Conservation (phyloP, 2,329 filamentous ascomycete genomes). For the Colletotrichum sp. region DNA sequence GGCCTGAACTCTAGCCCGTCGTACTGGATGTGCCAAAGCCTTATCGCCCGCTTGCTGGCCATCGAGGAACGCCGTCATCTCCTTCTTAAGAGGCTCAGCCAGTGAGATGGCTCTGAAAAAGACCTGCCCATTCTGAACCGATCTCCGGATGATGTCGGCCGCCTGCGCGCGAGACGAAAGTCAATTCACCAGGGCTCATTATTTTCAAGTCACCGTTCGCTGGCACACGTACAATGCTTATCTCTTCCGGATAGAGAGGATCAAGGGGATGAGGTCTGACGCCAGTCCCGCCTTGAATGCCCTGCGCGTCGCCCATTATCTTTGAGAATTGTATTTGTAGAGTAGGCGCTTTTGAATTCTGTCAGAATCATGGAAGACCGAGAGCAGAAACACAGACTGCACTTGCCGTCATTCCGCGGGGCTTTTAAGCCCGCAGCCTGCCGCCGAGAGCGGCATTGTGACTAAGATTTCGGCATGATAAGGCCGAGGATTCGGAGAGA, state of each 20-base stretch:
- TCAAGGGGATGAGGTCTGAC: slow-evolving; percentile 6
- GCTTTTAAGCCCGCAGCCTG: neutral
- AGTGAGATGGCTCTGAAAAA: slow-evolving; percentile 52
- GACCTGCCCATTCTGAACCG: slow-evolving; percentile 17
- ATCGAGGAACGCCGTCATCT: slow-evolving; percentile 45
- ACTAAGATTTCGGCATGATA: neutral
- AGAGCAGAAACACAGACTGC: neutral
- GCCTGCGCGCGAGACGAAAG: neutral
- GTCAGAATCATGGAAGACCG: neutral
- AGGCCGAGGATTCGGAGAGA: neutral
- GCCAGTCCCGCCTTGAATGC: too few species aligned
- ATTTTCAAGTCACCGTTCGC: too few species aligned
- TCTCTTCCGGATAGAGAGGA: slow-evolving; percentile 11
- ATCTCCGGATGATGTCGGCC: neutral
- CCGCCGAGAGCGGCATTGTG: neutral
- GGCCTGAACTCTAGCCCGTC: slow-evolving; percentile 40
- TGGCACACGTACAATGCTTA: neutral
- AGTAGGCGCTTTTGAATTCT: neutral
- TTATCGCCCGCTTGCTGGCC: slow-evolving; percentile 32
- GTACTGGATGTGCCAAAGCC: neutral
- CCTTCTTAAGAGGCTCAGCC: slow-evolving; percentile 47
- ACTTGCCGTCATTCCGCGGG: neutral
- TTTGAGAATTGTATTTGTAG: neutral
- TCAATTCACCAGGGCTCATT: neutral
- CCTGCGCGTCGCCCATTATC: neutral